phyloP scores from a whole-genome alignment of 2,329 filamentous ascomycete species.

The Cladosporium sp. region DNA sequence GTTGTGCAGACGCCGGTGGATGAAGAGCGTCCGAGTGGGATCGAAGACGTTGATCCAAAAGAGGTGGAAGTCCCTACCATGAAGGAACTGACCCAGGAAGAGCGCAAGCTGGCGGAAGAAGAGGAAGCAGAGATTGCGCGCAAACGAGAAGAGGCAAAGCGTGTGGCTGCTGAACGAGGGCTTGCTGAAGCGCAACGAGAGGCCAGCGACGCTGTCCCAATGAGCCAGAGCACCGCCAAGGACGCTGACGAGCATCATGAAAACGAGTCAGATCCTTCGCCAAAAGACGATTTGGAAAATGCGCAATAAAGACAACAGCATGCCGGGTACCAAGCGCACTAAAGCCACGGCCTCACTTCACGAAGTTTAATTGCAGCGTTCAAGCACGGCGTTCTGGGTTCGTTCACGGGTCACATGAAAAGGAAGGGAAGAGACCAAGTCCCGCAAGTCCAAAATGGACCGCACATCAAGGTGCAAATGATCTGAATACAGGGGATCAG shows the following conservation, averaged over 20 bases:
- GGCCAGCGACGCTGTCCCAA: neutral
- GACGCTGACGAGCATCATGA: neutral
- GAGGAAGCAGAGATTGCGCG: constrained; percentile 52
- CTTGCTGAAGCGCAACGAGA: constrained; percentile 27
- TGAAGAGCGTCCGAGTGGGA: neutral
- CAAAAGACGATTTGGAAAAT: neutral
- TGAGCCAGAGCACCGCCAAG: neutral
- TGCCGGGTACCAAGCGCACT: neutral
- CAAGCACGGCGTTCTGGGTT: constrained; percentile 7
- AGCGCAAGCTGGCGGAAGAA: constrained; percentile 46
- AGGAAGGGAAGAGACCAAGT: no score
- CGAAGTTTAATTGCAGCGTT: neutral
- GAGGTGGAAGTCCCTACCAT: constrained; percentile 41
- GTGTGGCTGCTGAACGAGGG: constrained; percentile 50
- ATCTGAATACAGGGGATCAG: no score
- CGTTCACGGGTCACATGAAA: no score
- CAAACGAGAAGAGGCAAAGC: constrained; percentile 50
- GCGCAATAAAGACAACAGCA: neutral
- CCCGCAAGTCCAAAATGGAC: no score
- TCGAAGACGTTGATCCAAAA: constrained; percentile 21
- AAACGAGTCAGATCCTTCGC: neutral
- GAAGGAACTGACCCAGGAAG: constrained; percentile 51
- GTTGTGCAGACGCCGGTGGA: constrained; percentile 14
- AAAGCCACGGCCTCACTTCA: no score
- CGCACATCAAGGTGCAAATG: no score